Conservation (phyloP, 805 yeast species). For the Brettanomyces sp. region DNA sequence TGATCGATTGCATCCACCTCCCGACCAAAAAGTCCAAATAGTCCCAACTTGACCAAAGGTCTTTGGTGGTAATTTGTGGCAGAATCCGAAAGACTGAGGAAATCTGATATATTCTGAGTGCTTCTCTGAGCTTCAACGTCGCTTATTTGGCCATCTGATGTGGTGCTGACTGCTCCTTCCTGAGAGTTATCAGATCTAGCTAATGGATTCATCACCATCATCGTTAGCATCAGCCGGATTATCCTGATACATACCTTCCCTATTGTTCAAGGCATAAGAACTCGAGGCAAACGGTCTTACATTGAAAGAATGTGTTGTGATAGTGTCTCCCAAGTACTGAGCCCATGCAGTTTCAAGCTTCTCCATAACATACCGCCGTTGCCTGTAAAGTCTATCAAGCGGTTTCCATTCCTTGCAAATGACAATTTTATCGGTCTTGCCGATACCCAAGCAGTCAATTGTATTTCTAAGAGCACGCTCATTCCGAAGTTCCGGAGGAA, state of each 20-base stretch:
- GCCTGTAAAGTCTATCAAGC: constrained; percentile 55
- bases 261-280: constrained; percentile 16
- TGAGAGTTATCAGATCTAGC: not conserved
- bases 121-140: constrained; percentile 4
- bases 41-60: constrained; percentile 56
- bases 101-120: not conserved
- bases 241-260: constrained; percentile 12
- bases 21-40: constrained; percentile 55
- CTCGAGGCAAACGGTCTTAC: constrained; percentile 19
- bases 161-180: too few relatives aligned
- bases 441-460: constrained; percentile 70
- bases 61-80: constrained; percentile 31
- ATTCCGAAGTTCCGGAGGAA: constrained; percentile 72
- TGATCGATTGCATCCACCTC: constrained; percentile 75
- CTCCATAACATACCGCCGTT: constrained; percentile 43
- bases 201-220: not conserved
- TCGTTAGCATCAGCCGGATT: not conserved
- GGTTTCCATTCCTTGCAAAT: constrained; percentile 84
- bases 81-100: not conserved
- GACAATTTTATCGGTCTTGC: constrained; percentile 66
- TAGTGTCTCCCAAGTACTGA: constrained; percentile 41
- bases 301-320: constrained; percentile 12
- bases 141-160: too few relatives aligned
- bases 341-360: constrained; percentile 69
- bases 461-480: constrained; percentile 63